These are phyloP conservation scores for Magnusiomyces tetraspermus DNA, from an alignment of 1,139 yeast species.

Conservation along the genomic window DNA sequence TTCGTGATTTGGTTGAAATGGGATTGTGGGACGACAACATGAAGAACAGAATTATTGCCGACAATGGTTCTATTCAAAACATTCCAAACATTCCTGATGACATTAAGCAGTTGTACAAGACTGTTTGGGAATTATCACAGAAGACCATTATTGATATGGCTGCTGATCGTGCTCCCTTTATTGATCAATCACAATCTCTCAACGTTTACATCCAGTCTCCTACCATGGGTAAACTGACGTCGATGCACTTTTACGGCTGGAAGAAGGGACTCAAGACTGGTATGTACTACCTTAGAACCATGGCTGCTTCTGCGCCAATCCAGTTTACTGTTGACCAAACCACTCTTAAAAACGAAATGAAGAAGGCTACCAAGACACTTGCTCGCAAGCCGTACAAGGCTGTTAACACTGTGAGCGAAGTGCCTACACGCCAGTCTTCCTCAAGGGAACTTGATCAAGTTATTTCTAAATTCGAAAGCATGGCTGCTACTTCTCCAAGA, in stretches of 20 bases:
- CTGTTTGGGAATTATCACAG: conserved; percentile 91
- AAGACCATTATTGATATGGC: conserved; percentile 72
- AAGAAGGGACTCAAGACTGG: conserved; percentile 83
- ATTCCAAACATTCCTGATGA: conserved; percentile 59
- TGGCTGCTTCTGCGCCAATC: conserved; percentile 90
- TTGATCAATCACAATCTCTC: conserved; percentile 83
- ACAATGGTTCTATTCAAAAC: conserved; percentile 69
- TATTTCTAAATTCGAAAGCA: background rate
- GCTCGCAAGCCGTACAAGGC: conserved; percentile 31
- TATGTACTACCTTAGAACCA: conserved; percentile 84
- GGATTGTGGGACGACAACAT: conserved; percentile 62
- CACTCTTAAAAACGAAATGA: conserved; percentile 32
- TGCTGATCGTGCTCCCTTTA: conserved; percentile 77
- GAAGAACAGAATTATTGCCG: conserved; percentile 58
- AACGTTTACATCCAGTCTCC: conserved; percentile 66
- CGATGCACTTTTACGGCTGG: conserved; percentile 92
- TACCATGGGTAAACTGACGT: conserved; percentile 69
- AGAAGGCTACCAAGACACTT: conserved; percentile 28
- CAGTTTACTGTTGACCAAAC: conserved; percentile 76
- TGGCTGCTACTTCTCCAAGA: no score
- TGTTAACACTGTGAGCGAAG: conserved; percentile 26
- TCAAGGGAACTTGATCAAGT: background rate
- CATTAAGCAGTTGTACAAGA: conserved; percentile 59
- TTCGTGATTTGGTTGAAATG: conserved; percentile 58
- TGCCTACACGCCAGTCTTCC: conserved; percentile 21